Evolutionary conservation across 2,329 filamentous ascomycete genomes (phyloP).

Genomic region (Chrysoporthe austroafricana): DNA sequence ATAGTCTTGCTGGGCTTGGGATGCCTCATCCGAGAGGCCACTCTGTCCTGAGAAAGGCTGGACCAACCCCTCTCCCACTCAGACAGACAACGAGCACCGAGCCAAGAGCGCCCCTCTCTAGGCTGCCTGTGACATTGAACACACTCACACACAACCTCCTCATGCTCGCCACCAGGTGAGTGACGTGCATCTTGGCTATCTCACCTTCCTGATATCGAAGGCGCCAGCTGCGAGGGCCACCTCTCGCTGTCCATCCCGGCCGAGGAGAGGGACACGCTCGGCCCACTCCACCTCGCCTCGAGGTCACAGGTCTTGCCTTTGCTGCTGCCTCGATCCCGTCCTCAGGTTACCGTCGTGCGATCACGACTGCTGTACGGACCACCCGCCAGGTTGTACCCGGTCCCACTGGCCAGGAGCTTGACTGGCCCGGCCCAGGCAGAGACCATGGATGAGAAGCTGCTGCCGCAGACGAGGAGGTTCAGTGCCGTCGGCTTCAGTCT

Average conservation of each 20-base stretch:
- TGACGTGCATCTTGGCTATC: conserved; percentile 6
- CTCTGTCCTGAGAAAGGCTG: background rate
- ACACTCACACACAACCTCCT: background rate
- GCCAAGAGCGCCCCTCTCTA: background rate
- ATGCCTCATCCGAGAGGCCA: background rate
- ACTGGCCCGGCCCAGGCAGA: background rate
- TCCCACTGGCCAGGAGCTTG: background rate
- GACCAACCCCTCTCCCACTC: background rate
- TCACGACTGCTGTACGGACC: background rate
- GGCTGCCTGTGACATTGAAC: background rate
- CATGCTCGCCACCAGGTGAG: conserved; percentile 8
- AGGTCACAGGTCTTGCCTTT: background rate
- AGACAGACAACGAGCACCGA: background rate
- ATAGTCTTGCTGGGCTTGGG: background rate
- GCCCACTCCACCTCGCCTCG: background rate
- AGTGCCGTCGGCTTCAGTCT: conserved; percentile 29
- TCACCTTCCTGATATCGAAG: conserved; percentile 17
- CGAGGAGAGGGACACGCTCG: background rate
- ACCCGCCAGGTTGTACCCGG: background rate
- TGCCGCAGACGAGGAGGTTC: conserved; percentile 17
- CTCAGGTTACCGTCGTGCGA: background rate
- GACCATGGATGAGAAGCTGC: conserved; percentile 23
- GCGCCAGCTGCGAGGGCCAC: conserved; percentile 6
- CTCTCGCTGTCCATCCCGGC: background rate
- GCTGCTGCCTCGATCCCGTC: background rate